Conservation (phyloP, 2,329 filamentous ascomycete species). For the Ilyonectria mors-panacis region DNA sequence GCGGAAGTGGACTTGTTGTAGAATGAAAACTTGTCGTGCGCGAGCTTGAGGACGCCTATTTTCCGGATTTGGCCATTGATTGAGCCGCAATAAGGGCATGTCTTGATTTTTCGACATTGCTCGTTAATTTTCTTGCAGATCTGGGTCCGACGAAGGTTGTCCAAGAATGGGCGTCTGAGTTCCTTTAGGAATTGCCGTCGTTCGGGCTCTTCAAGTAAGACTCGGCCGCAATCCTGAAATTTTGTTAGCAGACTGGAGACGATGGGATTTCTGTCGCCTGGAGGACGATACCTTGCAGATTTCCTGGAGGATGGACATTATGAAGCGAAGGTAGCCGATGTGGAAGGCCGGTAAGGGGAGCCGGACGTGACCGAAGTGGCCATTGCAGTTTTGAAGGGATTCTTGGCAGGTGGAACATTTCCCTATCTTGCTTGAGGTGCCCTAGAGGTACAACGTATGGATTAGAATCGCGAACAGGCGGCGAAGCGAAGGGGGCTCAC, state of each 20-base stretch:
- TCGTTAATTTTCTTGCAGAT: slow-evolving; percentile 92
- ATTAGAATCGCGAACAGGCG: background rate
- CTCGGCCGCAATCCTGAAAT: slow-evolving; percentile 80
- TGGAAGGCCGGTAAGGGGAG: slow-evolving; percentile 94
- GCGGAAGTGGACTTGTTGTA: slow-evolving; percentile 91
- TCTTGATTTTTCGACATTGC: slow-evolving; percentile 88
- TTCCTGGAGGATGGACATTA: slow-evolving; percentile 91
- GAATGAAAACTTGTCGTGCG: slow-evolving; percentile 91
- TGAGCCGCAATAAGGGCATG: slow-evolving; percentile 84
- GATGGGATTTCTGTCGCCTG: background rate
- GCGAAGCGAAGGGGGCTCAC: slow-evolving; percentile 52
- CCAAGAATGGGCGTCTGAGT: slow-evolving; percentile 84
- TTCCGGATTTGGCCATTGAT: slow-evolving; percentile 95
- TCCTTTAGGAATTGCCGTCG: slow-evolving; percentile 84
- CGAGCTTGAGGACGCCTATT: slow-evolving; percentile 90
- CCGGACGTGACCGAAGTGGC: slow-evolving; percentile 95
- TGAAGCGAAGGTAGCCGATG: slow-evolving; percentile 94
- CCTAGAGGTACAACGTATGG: slow-evolving; percentile 57
- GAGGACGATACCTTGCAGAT: slow-evolving; percentile 81
- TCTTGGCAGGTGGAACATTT: slow-evolving; percentile 88
- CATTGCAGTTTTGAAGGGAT: slow-evolving; percentile 86
- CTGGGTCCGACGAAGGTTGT: slow-evolving; percentile 87
- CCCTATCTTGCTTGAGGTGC: slow-evolving; percentile 87
- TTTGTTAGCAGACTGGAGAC: slow-evolving; percentile 23
- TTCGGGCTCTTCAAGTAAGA: slow-evolving; percentile 86